Conservation (phyloP, 371 early-diverging fungal genomes). For the Mortierella sp. region DNA sequence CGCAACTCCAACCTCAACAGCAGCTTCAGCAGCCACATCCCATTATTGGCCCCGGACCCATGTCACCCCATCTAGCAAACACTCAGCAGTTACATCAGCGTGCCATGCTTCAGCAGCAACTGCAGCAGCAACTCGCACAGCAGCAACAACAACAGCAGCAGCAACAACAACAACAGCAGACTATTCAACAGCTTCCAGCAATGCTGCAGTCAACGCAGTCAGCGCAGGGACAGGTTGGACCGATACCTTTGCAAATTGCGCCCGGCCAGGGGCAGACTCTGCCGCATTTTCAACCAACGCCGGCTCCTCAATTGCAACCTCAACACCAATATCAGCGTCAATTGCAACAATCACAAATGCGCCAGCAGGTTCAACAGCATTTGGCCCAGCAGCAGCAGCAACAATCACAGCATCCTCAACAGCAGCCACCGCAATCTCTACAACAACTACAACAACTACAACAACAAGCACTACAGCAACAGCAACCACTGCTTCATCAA, state of each 20-base stretch:
- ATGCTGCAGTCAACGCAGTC: not conserved
- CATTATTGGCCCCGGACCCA: not conserved
- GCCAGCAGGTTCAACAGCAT: slow-evolving; percentile 13
- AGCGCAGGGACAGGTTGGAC: not conserved
- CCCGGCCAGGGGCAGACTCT: not conserved
- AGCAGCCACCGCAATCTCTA: not conserved
- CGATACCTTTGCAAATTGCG: not conserved
- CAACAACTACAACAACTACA: slow-evolving; percentile 17
- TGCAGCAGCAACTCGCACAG: slow-evolving; percentile 5
- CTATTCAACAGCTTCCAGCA: not conserved
- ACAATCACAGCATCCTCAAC: not conserved
- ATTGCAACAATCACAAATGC: not conserved
- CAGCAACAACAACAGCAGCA: not conserved
- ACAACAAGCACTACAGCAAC: slow-evolving; percentile 3
- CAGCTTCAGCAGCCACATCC: not conserved
- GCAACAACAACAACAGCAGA: not conserved
- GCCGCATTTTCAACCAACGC: slow-evolving; percentile 14
- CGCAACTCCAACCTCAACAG: slow-evolving; percentile 12
- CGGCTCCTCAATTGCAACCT: not conserved
- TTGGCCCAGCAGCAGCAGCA: slow-evolving; percentile 15
- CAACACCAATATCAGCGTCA: not conserved
- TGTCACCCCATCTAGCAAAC: slow-evolving; percentile 4
- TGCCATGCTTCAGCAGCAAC: not conserved
- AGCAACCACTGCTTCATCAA: not conserved
- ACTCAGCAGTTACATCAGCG: slow-evolving; percentile 8